Evolutionary conservation across 2,329 filamentous ascomycete genomes (phyloP), one percentile per base, ranked within the genome.

Genomic region (Cryphonectria parasitica): DNA sequence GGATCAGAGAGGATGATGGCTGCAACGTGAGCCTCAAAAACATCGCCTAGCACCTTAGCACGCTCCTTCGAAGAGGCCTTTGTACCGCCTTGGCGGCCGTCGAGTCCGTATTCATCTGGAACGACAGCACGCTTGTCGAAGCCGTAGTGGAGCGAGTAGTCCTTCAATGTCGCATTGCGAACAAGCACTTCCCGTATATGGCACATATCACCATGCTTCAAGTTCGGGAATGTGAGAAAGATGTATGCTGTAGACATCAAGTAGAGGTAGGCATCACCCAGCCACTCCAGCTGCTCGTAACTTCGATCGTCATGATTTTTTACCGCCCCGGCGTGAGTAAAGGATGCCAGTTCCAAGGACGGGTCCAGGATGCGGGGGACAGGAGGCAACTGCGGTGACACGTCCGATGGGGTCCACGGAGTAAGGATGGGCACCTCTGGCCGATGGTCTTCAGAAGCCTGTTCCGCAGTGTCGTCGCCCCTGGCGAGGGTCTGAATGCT

Each of bases 11-110:
- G 82, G 45, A 97, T 87, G 7, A 95, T 81, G 3, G 92, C 95
- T 11, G 92, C 95, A 22, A 97, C 88, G 75, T 97, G 98, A 0
- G 95, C 92, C 79, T 98, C 95, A 76, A 98, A 97, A 25, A 98
- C 86, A 77, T 98, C 95, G 11, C 91, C 95, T 69, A 92, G 85
- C 13, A 94, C 89, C 79, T 98, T 98, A 19, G 83, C 86, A 71
- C 87, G 85, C 58, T 86, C 87, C 78, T 86, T 90, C 77, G 77
- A 80, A 69, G 76, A 86, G 66, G 76, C 80, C 63, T 73, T 76
- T 34, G 81, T 82, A 72, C 85, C 84, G 2, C 74, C 74, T 17
- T 73, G 74, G 64, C 78, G 77, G 5, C 79, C 79, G 2, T 74
- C 77, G 67, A 81, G 67, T 43, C 77, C 75, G 75, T 83, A 82